phyloP scores from a whole-genome alignment of 2,329 filamentous ascomycete genomes.

The Myrmaecium sp. region DNA sequence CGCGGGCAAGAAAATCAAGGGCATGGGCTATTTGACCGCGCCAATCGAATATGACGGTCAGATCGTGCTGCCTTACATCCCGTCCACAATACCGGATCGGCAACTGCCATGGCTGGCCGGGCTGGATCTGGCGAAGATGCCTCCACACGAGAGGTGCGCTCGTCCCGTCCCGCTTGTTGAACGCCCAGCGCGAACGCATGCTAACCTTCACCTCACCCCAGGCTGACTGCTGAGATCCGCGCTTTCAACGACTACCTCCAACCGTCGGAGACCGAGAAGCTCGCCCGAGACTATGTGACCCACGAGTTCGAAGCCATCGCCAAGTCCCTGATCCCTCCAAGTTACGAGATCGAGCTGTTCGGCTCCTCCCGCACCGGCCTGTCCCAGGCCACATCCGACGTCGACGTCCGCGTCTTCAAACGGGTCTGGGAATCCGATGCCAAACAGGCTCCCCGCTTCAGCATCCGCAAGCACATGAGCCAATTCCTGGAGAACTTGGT shows the following conservation, averaged over 20 bases:
- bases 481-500: not conserved
- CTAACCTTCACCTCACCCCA: constrained; percentile 4
- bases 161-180: too few species aligned
- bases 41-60: too few species aligned
- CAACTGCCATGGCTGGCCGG: too few species aligned
- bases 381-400: constrained; percentile 34
- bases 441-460: constrained; percentile 4
- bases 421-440: constrained; percentile 7
- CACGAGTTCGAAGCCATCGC: constrained; percentile 12
- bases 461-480: constrained; percentile 2
- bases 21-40: too few species aligned
- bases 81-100: too few species aligned
- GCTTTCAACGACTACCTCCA: constrained; percentile 28
- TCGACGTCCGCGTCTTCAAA: constrained; percentile 30
- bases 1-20: too few species aligned
- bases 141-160: too few species aligned
- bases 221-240: constrained; percentile 28
- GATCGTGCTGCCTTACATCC: too few species aligned
- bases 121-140: too few species aligned
- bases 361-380: constrained; percentile 38
- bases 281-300: constrained; percentile 18
- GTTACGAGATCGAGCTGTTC: constrained; percentile 26
- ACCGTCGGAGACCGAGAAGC: constrained; percentile 26
- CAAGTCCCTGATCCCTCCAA: constrained; percentile 11
- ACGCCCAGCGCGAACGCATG: not conserved